These are phyloP conservation scores for Ogataea trehaloabstinens DNA, from an alignment of 805 yeast species.

Conservation along the genomic window DNA sequence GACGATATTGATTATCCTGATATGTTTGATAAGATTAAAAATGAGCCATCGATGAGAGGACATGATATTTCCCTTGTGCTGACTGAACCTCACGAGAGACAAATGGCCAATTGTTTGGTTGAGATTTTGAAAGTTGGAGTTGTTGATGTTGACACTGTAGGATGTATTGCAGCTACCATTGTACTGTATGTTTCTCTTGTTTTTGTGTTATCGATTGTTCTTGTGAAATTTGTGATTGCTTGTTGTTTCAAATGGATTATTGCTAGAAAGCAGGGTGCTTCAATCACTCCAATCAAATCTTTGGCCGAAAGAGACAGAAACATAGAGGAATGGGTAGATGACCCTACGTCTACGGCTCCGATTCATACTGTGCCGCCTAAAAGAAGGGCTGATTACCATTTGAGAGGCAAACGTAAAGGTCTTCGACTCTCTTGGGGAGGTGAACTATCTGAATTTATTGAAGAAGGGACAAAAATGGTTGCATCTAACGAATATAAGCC, in stretches of 20 bases:
- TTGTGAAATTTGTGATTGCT: conserved; percentile 77
- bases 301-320: conserved; percentile 62
- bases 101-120: conserved; percentile 74
- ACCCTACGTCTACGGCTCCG: conserved; percentile 50
- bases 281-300: conserved; percentile 46
- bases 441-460: conserved; percentile 31
- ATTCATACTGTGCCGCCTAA: conserved; percentile 49
- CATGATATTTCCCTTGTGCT: conserved; percentile 77
- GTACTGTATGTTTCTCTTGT: conserved; percentile 80
- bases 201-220: conserved; percentile 78
- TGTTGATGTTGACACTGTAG: conserved; percentile 84
- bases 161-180: conserved; percentile 87
- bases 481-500: conserved; percentile 34
- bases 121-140: conserved; percentile 89
- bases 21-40: conserved; percentile 61
- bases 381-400: conserved; percentile 48
- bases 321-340: conserved; percentile 85
- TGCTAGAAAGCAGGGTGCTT: conserved; percentile 79
- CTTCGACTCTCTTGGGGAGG: conserved; percentile 40
- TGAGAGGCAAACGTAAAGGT: conserved; percentile 33
- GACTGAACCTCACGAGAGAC: conserved; percentile 62
- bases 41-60: conserved; percentile 59
- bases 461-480: conserved; percentile 7
- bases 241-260: conserved; percentile 86
- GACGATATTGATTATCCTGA: conserved; percentile 72